Conservation (phyloP, 371 early-diverging fungal genomes). For the Chytridiales sp. region DNA sequence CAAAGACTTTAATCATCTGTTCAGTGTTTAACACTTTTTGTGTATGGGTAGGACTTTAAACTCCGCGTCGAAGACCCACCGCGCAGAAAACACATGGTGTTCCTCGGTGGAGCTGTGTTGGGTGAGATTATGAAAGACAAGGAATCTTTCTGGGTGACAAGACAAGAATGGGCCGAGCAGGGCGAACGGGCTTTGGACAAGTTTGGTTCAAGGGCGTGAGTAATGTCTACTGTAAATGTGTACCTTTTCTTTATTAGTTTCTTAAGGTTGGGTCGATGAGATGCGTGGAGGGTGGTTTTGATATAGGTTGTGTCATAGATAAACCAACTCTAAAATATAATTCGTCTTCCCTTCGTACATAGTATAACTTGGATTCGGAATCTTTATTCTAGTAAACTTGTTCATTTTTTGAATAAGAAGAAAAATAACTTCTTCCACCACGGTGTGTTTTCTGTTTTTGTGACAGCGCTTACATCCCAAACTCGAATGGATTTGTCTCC, state of each 20-base stretch:
- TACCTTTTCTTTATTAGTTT: too few relatives aligned
- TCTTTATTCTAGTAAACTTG: too few relatives aligned
- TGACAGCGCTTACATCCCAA: constrained; percentile 38
- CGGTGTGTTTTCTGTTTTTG: neutral
- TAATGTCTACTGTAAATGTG: too few relatives aligned
- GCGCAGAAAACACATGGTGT: constrained; percentile 96
- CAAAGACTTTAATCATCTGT: neutral
- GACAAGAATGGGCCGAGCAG: constrained; percentile 91
- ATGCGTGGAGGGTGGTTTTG: too few relatives aligned
- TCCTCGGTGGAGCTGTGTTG: constrained; percentile 96
- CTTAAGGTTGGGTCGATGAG: too few relatives aligned
- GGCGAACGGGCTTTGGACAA: constrained; percentile 80
- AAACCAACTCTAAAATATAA: too few relatives aligned
- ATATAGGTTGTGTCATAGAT: too few relatives aligned
- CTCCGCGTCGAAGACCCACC: constrained; percentile 97
- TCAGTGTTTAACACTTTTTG: constrained; percentile 3
- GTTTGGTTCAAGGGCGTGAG: constrained; percentile 35
- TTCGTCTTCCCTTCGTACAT: too few relatives aligned
- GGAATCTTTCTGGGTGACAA: constrained; percentile 90
- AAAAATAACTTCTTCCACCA: too few relatives aligned
- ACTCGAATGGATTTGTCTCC: constrained; percentile 46
- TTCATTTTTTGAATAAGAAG: too few relatives aligned
- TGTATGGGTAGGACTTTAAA: constrained; percentile 80
- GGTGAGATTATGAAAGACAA: constrained; percentile 94
- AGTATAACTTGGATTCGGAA: too few relatives aligned